Evolutionary conservation across 1,284 basidiomycete species (phyloP).

Genomic region (Rhodotorula sp.): DNA sequence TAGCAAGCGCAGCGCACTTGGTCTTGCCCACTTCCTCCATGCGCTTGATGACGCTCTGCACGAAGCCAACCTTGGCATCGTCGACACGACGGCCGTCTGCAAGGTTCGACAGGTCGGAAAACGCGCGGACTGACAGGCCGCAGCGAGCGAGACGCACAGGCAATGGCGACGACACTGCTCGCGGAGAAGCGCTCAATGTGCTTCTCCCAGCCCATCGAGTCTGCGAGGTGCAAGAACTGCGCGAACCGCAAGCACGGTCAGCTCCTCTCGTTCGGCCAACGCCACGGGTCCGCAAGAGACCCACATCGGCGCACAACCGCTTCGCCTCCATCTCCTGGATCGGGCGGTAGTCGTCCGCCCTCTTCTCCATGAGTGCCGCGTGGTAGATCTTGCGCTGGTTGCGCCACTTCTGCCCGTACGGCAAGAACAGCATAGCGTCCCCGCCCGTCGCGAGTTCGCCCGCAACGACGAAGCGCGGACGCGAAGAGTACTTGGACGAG

Average conservation of each 20-base stretch:
- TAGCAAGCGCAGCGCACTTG: neutral
- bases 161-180: constrained; percentile 7
- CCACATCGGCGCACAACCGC: constrained; percentile 37
- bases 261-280: no score
- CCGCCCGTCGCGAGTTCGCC: constrained; percentile 41
- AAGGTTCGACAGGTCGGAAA: no score
- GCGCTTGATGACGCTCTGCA: constrained; percentile 10
- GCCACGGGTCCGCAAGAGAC: neutral
- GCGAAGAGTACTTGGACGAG: constrained; percentile 42
- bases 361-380: constrained; percentile 40
- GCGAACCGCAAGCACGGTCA: neutral
- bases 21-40: constrained; percentile 6
- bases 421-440: neutral
- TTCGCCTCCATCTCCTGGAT: constrained; percentile 45
- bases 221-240: neutral
- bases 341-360: constrained; percentile 43
- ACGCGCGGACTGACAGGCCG: no score
- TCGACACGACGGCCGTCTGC: constrained; percentile 16
- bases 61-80: constrained; percentile 9
- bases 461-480: constrained; percentile 45
- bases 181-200: constrained; percentile 9
- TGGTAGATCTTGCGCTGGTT: constrained; percentile 44
- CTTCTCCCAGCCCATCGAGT: constrained; percentile 7
- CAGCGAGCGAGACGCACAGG: neutral
- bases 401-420: constrained; percentile 37